These are phyloP conservation scores for Hymenoscyphus fraxineus DNA, from an alignment of 2,329 filamentous ascomycete genomes.

Conservation along the genomic window DNA sequence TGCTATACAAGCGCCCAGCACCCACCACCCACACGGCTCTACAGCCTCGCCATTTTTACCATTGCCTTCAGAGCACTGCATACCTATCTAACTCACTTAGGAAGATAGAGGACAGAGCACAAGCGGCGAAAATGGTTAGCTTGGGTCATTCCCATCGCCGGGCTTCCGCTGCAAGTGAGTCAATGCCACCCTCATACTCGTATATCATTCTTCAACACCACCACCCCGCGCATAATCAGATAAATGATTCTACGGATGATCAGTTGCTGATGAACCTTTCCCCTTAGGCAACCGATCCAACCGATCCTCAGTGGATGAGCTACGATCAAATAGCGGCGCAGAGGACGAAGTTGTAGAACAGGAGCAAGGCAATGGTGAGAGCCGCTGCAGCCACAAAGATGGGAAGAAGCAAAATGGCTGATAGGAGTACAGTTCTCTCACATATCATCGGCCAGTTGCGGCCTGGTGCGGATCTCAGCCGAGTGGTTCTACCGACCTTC, in stretches of 20 bases:
- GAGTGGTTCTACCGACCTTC: conserved; percentile 93
- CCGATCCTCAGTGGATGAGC: conserved; percentile 36
- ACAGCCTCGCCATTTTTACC: conserved; percentile 1
- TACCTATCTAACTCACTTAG: background rate
- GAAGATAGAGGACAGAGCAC: background rate
- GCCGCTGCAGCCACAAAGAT: background rate
- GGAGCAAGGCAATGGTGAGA: conserved; percentile 88
- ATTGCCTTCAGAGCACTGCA: background rate
- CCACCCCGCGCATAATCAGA: background rate
- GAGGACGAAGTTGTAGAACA: conserved; percentile 78
- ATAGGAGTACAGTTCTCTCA: conserved; percentile 66
- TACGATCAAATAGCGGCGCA: conserved; percentile 45
- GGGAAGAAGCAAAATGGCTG: conserved; percentile 12
- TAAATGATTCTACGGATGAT: background rate
- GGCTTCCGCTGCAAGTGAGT: conserved; percentile 42
- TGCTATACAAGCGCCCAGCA: background rate
- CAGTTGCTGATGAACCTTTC: background rate
- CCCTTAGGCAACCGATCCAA: conserved; percentile 41
- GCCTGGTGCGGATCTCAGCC: conserved; percentile 89
- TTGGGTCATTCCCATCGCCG: conserved; percentile 46
- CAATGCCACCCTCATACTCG: background rate
- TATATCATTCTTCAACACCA: conserved; percentile 5
- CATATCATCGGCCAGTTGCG: conserved; percentile 97
- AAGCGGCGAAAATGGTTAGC: conserved; percentile 28
- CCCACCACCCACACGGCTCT: background rate